These are phyloP conservation scores for Colletotrichum sp. DNA, from an alignment of 2,329 filamentous ascomycete species.

Conservation along the genomic window DNA sequence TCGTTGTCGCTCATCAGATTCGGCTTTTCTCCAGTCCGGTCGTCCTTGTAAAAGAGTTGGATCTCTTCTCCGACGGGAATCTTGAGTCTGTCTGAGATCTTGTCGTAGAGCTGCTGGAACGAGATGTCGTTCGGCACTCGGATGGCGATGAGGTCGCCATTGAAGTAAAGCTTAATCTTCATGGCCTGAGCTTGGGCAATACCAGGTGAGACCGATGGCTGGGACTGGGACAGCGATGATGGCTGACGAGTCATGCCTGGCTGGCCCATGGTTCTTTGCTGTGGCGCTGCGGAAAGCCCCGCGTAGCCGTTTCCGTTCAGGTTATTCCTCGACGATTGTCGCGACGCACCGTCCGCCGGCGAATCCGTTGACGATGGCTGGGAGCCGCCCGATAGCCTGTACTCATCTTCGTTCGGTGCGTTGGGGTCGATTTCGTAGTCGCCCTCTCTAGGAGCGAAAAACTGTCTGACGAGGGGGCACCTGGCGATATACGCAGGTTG, in stretches of 20 bases:
- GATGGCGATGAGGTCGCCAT: constrained; percentile 90
- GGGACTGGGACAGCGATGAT: constrained; percentile 56
- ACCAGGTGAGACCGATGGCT: constrained; percentile 60
- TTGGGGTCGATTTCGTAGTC: constrained; percentile 91
- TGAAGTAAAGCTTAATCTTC: constrained; percentile 96
- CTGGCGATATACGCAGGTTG: constrained; percentile 85
- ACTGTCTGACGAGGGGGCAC: constrained; percentile 83
- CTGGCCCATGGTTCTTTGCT: constrained; percentile 35
- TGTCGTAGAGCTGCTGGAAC: constrained; percentile 79
- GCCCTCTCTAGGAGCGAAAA: constrained; percentile 88
- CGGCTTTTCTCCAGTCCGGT: constrained; percentile 75
- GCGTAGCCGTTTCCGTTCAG: constrained; percentile 62
- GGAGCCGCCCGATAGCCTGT: constrained; percentile 74
- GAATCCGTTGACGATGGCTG: constrained; percentile 71
- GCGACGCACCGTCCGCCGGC: constrained; percentile 62
- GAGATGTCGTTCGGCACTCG: constrained; percentile 82
- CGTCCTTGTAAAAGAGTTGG: constrained; percentile 85
- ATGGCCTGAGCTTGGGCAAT: constrained; percentile 62
- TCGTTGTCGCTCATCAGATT: constrained; percentile 81
- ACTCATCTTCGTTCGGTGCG: constrained; percentile 69
- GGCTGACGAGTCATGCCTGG: constrained; percentile 47
- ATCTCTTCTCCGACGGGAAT: constrained; percentile 72
- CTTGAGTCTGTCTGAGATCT: constrained; percentile 84
- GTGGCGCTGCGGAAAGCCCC: constrained; percentile 56
- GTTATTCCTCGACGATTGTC: constrained; percentile 70